phyloP scores from a whole-genome alignment of 768 basidiomycete genomes.

The Pulveroboletus sp. region DNA sequence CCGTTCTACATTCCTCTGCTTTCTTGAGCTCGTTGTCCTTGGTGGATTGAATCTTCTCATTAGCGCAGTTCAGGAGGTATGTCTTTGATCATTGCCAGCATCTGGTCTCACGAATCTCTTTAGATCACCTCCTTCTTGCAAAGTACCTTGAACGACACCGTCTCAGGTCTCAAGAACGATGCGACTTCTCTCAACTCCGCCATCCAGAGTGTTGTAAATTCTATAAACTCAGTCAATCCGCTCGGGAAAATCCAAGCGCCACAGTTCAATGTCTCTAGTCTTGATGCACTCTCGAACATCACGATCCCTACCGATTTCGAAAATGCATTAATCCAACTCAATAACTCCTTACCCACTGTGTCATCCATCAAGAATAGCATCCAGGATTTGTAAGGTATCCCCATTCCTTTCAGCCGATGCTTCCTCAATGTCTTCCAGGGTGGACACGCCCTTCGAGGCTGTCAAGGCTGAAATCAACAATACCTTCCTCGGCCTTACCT shows the following conservation, averaged over 20 bases:
- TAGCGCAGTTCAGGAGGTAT: constrained; percentile 75
- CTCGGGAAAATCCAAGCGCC: constrained; percentile 66
- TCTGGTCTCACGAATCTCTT: constrained; percentile 5
- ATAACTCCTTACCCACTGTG: constrained; percentile 74
- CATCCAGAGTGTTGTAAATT: constrained; percentile 58
- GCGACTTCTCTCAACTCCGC: constrained; percentile 63
- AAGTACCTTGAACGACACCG: constrained; percentile 51
- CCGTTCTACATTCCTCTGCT: constrained; percentile 90
- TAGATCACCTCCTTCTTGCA: constrained; percentile 73
- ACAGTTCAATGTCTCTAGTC: constrained; percentile 68
- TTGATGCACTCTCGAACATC: constrained; percentile 71
- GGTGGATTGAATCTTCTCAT: constrained; percentile 80
- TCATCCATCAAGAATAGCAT: constrained; percentile 66
- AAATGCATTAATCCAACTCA: constrained; percentile 68
- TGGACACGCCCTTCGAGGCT: constrained; percentile 83
- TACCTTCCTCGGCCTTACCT: constrained; percentile 68
- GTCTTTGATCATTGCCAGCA: constrained; percentile 19
- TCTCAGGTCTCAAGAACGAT: constrained; percentile 70
- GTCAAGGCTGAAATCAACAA: constrained; percentile 87
- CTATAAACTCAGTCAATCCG: constrained; percentile 73
- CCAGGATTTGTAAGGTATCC: constrained; percentile 55
- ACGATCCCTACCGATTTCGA: constrained; percentile 76
- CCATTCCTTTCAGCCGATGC: background rate
- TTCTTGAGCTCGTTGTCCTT: constrained; percentile 82
- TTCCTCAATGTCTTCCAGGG: constrained; percentile 35